Evolutionary conservation across 2,329 filamentous ascomycete species (phyloP), one percentile per base, ranked within the genome.

Genomic region (Falciphora oryzae): DNA sequence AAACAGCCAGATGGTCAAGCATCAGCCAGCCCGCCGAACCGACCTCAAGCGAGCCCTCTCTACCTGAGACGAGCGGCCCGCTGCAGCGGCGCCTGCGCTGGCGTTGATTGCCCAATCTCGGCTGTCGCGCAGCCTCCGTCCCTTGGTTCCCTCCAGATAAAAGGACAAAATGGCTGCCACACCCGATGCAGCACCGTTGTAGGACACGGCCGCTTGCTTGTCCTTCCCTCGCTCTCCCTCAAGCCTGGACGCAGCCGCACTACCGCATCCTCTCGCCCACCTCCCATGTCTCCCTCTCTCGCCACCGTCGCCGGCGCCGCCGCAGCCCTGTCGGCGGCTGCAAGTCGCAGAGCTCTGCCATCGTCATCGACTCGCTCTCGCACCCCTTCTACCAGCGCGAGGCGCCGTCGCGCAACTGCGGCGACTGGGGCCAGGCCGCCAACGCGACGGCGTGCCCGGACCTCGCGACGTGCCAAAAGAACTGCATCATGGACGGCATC

Each of bases 401-500:
- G 50, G 53, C 67, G 65, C 59, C 65, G 35, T 32, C 56, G n/a
- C 63, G 68, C 11, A 59, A 67, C 2, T 71, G 68, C 68, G 64
- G 62, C 57, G 63, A 64, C n/a, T 53, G 44, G 44, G 44, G 44
- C 44, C 18, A 53, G 44, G 27, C 68, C 58, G 68, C 70, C 68
- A 31, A 61, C 25, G 59, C 74, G 32, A 82, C 80, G 69, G 78
- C 79, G 31, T 82, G 80, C 69, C 77, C 79, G 0, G 75, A 79
- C 66, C 74, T 76, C 64, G 74, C 70, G 38, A 75, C 76, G 0
- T 84, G 82, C 68, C 77, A 80, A 0, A 68, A 76, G 66, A 82
- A 82, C 71, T 84, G 82, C 68, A 75, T 80, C 35, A 74, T 84
- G 44, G 80, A 84, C 61, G 80, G 80, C 29, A 77, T 80, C 22